A percentile compares a stretch with the other conserved stretches of the same genome.
These are phyloP conservation scores for Drosera capensis DNA, from an alignment of 148 eudicot genomes.

Conservation along the genomic window DNA sequence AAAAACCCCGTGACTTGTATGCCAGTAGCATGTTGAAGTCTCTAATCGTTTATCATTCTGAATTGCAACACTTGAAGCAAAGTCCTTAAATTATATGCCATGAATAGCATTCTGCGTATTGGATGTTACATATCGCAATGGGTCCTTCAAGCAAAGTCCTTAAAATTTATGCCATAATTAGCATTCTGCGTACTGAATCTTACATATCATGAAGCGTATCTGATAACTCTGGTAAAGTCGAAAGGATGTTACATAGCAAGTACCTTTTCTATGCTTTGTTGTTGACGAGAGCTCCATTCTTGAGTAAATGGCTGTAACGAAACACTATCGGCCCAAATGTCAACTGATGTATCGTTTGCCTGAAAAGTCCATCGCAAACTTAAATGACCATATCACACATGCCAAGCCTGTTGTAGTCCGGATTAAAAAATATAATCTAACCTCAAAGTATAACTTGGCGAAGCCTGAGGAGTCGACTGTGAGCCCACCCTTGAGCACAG, in stretches of 20 bases:
- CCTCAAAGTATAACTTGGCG: conserved; percentile 38
- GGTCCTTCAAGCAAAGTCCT: no score
- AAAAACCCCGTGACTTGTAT: no score
- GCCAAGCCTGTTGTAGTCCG: not conserved
- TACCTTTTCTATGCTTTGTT: conserved; percentile 51
- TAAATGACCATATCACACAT: not conserved
- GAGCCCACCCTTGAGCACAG: conserved; percentile 74
- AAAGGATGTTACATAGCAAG: not conserved
- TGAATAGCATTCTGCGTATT: no score
- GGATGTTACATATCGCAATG: no score
- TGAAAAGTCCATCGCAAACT: conserved; percentile 8
- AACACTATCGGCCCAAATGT: conserved; percentile 48
- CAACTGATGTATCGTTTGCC: conserved; percentile 30
- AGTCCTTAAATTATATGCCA: no score
- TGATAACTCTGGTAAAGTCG: not conserved
- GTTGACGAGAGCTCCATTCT: conserved; percentile 61
- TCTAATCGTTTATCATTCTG: no score
- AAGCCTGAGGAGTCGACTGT: conserved; percentile 18
- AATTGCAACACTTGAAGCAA: no score
- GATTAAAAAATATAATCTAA: conserved; percentile 3
- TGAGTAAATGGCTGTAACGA: conserved; percentile 69
- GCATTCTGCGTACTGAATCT: not conserved
- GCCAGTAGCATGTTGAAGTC: no score
- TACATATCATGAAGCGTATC: no score
- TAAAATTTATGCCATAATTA: not conserved